Conservation (phyloP, 768 basidiomycete species). For the Lentinula guzmanii region DNA sequence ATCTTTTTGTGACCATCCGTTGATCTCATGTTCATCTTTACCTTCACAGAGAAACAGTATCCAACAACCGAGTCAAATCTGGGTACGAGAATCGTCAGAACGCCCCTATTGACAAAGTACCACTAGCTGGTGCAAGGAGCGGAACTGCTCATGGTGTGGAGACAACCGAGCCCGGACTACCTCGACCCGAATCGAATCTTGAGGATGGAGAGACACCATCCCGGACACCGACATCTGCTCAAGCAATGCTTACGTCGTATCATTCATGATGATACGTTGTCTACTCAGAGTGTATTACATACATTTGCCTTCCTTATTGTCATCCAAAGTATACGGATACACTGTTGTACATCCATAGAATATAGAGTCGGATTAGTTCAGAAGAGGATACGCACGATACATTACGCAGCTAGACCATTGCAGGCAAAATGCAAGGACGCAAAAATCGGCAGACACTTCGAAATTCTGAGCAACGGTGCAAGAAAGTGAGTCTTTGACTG, state of each 20-base stretch:
- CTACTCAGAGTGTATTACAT: background rate
- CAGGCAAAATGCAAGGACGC: too few relatives aligned
- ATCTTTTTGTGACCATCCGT: conserved; percentile 4
- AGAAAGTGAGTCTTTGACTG: too few relatives aligned
- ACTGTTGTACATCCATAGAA: background rate
- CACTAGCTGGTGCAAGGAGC: conserved; percentile 59
- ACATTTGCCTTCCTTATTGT: background rate
- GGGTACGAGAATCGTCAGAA: conserved; percentile 51
- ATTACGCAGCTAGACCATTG: too few relatives aligned
- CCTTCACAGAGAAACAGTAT: conserved; percentile 61
- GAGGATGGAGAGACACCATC: conserved; percentile 34
- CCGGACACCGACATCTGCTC: conserved; percentile 8
- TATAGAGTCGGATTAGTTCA: background rate
- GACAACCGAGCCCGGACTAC: conserved; percentile 47
- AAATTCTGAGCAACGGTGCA: too few relatives aligned
- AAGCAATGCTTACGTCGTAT: background rate
- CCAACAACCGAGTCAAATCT: conserved; percentile 82
- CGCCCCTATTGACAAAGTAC: conserved; percentile 72
- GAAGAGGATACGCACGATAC: background rate
- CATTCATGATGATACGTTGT: background rate
- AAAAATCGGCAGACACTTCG: too few relatives aligned
- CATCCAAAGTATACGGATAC: background rate
- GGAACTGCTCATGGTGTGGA: conserved; percentile 64
- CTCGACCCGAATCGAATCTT: conserved; percentile 32
- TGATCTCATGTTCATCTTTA: conserved; percentile 4